These are phyloP conservation scores for Spergularia azorica DNA, from an alignment of 179 eudicot species.

Conservation along the genomic window DNA sequence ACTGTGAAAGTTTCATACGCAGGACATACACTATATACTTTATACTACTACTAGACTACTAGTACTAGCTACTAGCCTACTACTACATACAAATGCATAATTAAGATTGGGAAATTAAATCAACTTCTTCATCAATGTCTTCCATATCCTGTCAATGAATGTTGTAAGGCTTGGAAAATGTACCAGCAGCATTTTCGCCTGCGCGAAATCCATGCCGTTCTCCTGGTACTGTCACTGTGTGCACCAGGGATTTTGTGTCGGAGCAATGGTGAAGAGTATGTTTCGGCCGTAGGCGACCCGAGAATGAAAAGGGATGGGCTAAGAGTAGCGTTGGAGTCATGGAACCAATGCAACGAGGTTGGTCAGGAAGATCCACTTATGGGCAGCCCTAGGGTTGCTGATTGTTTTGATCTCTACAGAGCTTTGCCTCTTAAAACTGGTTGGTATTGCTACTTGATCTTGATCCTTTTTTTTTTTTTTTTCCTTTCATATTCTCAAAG, in stretches of 20 bases:
- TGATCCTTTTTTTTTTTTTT: neutral
- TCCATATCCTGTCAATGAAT: neutral
- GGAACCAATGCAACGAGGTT: slow-evolving; percentile 39
- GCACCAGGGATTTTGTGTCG: neutral
- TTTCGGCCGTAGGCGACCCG: slow-evolving; percentile 33
- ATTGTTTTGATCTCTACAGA: slow-evolving; percentile 35
- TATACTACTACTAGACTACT: too few species aligned
- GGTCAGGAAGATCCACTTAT: slow-evolving; percentile 30
- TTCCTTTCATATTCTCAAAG: too few species aligned
- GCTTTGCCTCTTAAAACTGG: slow-evolving; percentile 15
- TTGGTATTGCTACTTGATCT: neutral
- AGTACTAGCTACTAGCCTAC: neutral
- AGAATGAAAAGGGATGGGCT: slow-evolving; percentile 36
- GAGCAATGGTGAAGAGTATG: slow-evolving; percentile 8
- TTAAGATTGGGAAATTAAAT: neutral
- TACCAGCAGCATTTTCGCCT: neutral
- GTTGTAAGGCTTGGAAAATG: slow-evolving; percentile 1
- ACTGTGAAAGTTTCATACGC: too few species aligned
- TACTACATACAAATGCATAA: neutral
- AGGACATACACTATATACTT: too few species aligned
- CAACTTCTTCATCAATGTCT: neutral
- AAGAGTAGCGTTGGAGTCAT: slow-evolving; percentile 36
- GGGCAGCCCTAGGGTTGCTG: slow-evolving; percentile 42
- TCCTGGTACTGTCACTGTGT: neutral
- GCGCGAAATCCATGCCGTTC: neutral